Evolutionary conservation across 169 alveolate species (phyloP).

Genomic region (Plasmodium knowlesi): DNA sequence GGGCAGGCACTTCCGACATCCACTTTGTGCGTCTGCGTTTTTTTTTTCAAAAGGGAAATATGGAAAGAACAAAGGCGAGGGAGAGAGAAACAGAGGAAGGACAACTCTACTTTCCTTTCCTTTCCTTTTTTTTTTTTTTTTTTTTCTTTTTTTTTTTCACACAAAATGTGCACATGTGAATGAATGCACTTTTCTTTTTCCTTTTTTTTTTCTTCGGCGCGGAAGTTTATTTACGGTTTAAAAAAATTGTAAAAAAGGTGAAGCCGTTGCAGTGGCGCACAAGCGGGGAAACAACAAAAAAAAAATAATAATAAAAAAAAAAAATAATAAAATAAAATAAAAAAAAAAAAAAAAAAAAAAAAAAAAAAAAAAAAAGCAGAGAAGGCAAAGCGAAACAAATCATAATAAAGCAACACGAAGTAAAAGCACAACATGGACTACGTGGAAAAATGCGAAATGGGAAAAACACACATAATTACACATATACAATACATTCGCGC

Average conservation of each 20-base stretch:
- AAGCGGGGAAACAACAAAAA: background rate
- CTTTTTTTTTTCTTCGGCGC: background rate
- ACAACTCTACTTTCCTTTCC: background rate
- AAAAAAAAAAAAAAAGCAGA: background rate
- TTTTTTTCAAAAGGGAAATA: background rate
- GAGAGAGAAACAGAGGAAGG: background rate
- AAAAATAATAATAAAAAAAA: no score
- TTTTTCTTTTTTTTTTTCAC: no score
- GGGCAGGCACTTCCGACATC: background rate
- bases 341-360: background rate
- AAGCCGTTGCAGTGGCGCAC: background rate
- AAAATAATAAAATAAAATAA: no score
- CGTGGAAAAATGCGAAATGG: background rate
- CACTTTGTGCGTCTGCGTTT: background rate
- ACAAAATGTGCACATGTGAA: background rate
- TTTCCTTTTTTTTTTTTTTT: no score
- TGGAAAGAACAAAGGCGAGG: background rate
- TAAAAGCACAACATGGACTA: background rate
- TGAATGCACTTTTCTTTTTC: background rate
- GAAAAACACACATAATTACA: background rate
- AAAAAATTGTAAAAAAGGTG: background rate
- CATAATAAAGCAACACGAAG: background rate
- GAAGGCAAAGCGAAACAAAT: background rate
- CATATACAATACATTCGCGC: background rate
- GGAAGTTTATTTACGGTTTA: background rate